Conservation (phyloP, 257 asterid genomes). For the Nicotiana tabacum region DNA sequence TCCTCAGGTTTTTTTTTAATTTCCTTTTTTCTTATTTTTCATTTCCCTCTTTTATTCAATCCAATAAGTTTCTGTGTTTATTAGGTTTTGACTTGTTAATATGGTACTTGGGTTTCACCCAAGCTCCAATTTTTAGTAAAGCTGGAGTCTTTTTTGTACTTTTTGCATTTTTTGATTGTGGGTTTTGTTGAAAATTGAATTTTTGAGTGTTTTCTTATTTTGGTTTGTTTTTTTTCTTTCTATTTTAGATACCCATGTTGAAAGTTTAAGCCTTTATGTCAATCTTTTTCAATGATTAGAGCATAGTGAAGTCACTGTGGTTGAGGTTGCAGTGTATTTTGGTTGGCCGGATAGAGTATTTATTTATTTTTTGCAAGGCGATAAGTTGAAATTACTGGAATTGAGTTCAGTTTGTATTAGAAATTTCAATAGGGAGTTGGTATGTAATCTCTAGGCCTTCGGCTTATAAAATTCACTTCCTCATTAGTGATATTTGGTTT, state of each 20-base stretch:
- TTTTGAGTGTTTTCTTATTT: neutral
- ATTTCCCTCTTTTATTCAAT: neutral
- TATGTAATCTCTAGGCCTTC: neutral
- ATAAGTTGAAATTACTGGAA: neutral
- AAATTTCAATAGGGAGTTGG: neutral
- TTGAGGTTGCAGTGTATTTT: neutral
- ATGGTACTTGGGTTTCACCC: neutral
- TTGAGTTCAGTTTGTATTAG: neutral
- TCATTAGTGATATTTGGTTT: neutral
- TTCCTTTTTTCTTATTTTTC: neutral
- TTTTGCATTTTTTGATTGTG: slow-evolving; percentile 2
- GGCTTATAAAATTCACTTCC: neutral
- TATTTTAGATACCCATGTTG: neutral
- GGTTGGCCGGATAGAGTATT: neutral
- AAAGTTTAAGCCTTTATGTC: neutral
- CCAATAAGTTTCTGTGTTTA: neutral
- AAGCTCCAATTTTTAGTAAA: neutral
- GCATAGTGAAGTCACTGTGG: neutral
- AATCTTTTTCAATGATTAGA: neutral
- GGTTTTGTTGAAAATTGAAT: neutral
- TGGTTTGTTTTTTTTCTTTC: neutral
- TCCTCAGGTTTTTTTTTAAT: slow-evolving; percentile 40
- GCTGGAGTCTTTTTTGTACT: neutral
- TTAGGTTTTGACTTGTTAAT: neutral
- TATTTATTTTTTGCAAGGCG: neutral